Evolutionary conservation across 2,329 filamentous ascomycete genomes (phyloP), one percentile per base, ranked within the genome.

Genomic region (Lojkania enalia): DNA sequence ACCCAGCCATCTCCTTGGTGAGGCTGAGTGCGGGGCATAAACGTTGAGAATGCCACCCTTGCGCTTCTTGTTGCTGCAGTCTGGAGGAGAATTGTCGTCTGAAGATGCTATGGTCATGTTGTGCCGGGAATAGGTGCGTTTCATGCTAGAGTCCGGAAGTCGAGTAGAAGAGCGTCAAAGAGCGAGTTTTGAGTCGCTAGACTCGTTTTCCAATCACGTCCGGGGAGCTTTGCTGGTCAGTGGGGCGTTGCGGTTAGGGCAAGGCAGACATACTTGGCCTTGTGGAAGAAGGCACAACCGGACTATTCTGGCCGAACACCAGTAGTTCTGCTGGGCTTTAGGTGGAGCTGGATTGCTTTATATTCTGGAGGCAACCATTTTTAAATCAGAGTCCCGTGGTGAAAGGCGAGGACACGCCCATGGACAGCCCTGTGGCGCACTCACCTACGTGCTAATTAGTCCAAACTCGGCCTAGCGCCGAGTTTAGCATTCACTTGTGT

Each of bases 11-110:
- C 25, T 27, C n/a, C 9, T 27, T n/a, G 7, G 25, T n/a, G n/a
- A n/a, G n/a, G n/a, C n/a, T n/a, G n/a, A n/a, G n/a, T n/a, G n/a
- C n/a, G n/a, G n/a, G n/a, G n/a, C n/a, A n/a, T n/a, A n/a, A n/a
- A n/a, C n/a, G n/a, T n/a, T n/a, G n/a, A n/a, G n/a, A n/a, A n/a
- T n/a, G n/a, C n/a, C 25, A 9, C 25, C 25, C 25, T 27, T 27
- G n/a, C 25, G 25, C 25, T 27, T 27, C n/a, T 27, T 27, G 9
- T 27, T 27, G n/a, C 25, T 27, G 25, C 7, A n/a, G 25, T 14
- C 50, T 36, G 25, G 44, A 47, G 15, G 44, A 39, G 13, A 44
- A 30, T 20, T 52, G n/a, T n/a, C n/a, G n/a, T 42, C 15, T 44
- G 36, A 25, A 25, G 36, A 19, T n/a, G n/a, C n/a, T n/a, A 39